Evolutionary conservation across 176 grass and related monocot genomes (phyloP).

Genomic region (Puya raimondii): DNA sequence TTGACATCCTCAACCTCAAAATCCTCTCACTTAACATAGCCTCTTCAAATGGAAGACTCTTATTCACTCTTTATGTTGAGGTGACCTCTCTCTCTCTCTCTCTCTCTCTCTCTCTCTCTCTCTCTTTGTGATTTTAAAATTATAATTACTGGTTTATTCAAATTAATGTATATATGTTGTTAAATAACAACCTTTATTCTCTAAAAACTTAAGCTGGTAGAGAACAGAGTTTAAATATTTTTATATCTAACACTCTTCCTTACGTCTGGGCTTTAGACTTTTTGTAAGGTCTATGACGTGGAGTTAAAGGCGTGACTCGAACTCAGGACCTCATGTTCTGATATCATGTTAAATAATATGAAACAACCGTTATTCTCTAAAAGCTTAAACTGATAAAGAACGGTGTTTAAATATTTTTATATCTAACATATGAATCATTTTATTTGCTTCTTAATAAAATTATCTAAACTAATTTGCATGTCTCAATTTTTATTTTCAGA

Average conservation of each 20-base stretch:
- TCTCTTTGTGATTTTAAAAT: neutral
- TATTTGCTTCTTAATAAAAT: neutral
- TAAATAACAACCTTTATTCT: neutral
- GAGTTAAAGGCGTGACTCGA: no score
- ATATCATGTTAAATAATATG: no score
- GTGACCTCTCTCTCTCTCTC: constrained; percentile 17
- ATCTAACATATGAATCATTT: no score
- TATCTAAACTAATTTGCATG: neutral
- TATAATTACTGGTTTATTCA: neutral
- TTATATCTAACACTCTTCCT: no score
- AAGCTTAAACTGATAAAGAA: no score
- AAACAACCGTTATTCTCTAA: no score
- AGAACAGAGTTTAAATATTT: no score
- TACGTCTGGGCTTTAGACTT: no score
- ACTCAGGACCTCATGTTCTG: no score
- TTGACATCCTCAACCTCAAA: constrained; percentile 36
- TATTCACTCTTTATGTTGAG: constrained; percentile 44
- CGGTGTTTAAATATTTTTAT: no score
- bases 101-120: neutral
- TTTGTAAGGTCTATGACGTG: no score
- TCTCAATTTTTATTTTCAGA: constrained; percentile 15
- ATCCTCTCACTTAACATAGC: constrained; percentile 47
- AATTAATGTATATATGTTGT: neutral
- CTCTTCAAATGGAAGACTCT: constrained; percentile 25
- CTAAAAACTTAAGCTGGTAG: neutral